A percentile compares a stretch with the other conserved stretches of the same genome.
These are phyloP conservation scores for Candida ortonii DNA, from an alignment of 805 yeast species.

Conservation along the genomic window DNA sequence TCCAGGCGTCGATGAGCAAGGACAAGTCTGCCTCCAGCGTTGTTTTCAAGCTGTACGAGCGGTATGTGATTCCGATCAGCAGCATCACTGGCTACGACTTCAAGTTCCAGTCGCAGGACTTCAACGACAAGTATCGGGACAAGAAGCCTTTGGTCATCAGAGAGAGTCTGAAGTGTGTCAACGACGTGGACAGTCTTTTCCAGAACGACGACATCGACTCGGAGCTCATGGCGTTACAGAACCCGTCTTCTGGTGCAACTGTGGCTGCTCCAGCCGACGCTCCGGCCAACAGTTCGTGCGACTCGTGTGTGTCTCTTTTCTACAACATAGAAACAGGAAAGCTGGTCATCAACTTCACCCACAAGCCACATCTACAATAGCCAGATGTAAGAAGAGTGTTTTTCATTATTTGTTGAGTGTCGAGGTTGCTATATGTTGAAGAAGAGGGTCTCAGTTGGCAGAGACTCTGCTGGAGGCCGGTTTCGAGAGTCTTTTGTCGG, in stretches of 20 bases:
- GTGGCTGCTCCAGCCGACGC: too few relatives aligned
- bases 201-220: slow-evolving; percentile 23
- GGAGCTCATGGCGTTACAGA: slow-evolving; percentile 24
- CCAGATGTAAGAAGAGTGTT: too few relatives aligned
- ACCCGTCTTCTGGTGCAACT: slow-evolving; percentile 15
- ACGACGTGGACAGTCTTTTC: slow-evolving; percentile 18
- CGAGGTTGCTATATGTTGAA: too few relatives aligned
- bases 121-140: slow-evolving; percentile 13
- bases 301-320: slow-evolving; percentile 27
- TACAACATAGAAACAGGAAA: slow-evolving; percentile 28
- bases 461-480: too few relatives aligned
- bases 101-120: slow-evolving; percentile 18
- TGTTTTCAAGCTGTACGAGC: slow-evolving; percentile 26
- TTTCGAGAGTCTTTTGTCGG: too few relatives aligned
- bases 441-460: too few relatives aligned
- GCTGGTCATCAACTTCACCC: slow-evolving; percentile 30
- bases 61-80: slow-evolving; percentile 30
- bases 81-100: slow-evolving; percentile 31
- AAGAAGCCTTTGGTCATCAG: slow-evolving; percentile 17
- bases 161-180: slow-evolving; percentile 20
- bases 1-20: slow-evolving; percentile 21
- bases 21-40: slow-evolving; percentile 24
- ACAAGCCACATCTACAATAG: slow-evolving; percentile 24
- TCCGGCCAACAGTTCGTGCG: slow-evolving; percentile 20
- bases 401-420: slow-evolving; percentile 1